phyloP scores from a whole-genome alignment of 1,139 yeast genomes.

The Blastobotrys indianensis region DNA sequence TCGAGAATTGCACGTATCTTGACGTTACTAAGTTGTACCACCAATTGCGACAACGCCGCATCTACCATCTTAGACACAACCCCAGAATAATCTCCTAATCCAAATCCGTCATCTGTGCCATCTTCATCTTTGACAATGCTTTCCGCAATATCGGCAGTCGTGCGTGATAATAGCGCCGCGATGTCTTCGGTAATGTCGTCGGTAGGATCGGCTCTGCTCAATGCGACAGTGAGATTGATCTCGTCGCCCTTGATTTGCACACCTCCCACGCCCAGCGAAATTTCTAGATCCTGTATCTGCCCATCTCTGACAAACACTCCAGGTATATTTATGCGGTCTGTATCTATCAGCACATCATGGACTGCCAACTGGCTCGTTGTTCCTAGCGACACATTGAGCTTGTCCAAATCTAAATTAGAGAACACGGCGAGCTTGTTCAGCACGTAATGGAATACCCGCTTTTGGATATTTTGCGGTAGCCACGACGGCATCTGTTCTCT shows the following conservation, averaged over 20 bases:
- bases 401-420: conserved; percentile 74
- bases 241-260: conserved; percentile 56
- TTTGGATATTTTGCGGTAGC: conserved; percentile 81
- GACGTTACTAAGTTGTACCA: conserved; percentile 42
- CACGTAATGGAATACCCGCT: conserved; percentile 70
- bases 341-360: conserved; percentile 62
- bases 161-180: conserved; percentile 59
- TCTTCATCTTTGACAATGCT: conserved; percentile 25
- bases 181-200: conserved; percentile 28
- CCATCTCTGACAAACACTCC: conserved; percentile 65
- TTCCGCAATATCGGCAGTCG: conserved; percentile 39
- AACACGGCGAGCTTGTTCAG: conserved; percentile 78
- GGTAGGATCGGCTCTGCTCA: conserved; percentile 24
- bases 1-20: conserved; percentile 49
- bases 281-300: conserved; percentile 47
- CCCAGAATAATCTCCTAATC: conserved; percentile 41
- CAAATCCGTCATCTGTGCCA: conserved; percentile 24
- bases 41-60: conserved; percentile 59
- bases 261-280: conserved; percentile 56
- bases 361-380: conserved; percentile 50
- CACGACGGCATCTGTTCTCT: conserved; percentile 37
- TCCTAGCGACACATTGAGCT: conserved; percentile 72
- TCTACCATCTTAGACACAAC: conserved; percentile 63
- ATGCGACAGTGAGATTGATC: conserved; percentile 51
- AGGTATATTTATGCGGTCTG: conserved; percentile 61